Percentiles rank a stretch among this genome's conserved stretches.
phyloP scores from a whole-genome alignment of 106 monocot species.

The Acorus calamus region DNA sequence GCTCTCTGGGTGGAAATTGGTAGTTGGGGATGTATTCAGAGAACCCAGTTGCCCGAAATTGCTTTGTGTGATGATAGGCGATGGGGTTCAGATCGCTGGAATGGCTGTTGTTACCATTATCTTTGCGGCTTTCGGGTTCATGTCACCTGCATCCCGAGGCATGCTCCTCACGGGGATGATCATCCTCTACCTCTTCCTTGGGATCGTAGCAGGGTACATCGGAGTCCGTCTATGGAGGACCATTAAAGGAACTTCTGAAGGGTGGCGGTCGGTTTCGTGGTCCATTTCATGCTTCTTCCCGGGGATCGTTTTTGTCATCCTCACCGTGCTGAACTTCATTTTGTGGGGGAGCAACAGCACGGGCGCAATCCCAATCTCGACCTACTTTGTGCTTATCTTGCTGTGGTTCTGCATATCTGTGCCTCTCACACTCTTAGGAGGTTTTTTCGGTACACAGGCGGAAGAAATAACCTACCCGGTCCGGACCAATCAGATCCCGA shows the following conservation, averaged over 20 bases:
- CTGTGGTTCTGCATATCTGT: slow-evolving; percentile 33
- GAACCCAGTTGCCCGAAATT: slow-evolving; percentile 32
- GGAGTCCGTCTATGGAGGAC: slow-evolving; percentile 45
- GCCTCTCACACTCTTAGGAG: slow-evolving; percentile 23
- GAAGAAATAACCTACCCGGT: slow-evolving; percentile 12
- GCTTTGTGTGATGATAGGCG: slow-evolving; percentile 47
- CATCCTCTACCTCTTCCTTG: slow-evolving; percentile 39
- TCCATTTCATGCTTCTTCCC: slow-evolving; percentile 21
- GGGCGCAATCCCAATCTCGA: slow-evolving; percentile 14
- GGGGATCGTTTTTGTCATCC: slow-evolving; percentile 13
- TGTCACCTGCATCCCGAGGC: slow-evolving; percentile 46
- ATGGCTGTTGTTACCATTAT: slow-evolving; percentile 41
- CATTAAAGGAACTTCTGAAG: slow-evolving; percentile 38
- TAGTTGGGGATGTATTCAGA: slow-evolving; percentile 46
- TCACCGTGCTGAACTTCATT: slow-evolving; percentile 18
- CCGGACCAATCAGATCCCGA: slow-evolving; percentile 21
- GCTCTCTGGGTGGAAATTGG: slow-evolving; percentile 43
- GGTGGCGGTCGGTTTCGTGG: slow-evolving; percentile 34
- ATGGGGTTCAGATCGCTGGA: slow-evolving; percentile 52
- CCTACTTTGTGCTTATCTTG: slow-evolving; percentile 17
- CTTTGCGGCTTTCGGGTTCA: slow-evolving; percentile 42
- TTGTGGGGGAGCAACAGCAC: slow-evolving; percentile 19
- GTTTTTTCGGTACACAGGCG: slow-evolving; percentile 13
- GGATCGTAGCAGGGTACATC: slow-evolving; percentile 38
- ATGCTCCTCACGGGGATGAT: slow-evolving; percentile 51